These are phyloP conservation scores for Raphanus raphanistrum DNA, from an alignment of 345 rosid genomes.

Conservation along the genomic window DNA sequence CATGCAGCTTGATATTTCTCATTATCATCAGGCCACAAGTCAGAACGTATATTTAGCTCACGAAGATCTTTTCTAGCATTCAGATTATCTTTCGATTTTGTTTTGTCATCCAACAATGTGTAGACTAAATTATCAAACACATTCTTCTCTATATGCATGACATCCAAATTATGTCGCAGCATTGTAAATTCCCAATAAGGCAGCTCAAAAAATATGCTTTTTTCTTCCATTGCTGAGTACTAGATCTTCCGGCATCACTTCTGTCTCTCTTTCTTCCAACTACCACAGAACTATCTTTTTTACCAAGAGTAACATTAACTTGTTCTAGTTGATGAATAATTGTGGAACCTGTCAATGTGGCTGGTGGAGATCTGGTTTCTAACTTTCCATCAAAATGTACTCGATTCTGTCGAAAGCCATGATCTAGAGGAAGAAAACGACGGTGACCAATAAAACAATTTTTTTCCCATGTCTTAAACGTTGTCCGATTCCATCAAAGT, in stretches of 20 bases:
- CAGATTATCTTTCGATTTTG: not conserved
- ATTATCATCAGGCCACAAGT: constrained; percentile 1
- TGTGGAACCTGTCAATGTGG: not conserved
- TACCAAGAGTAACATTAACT: not conserved
- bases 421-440: not conserved
- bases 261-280: not conserved
- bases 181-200: not conserved
- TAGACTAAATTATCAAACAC: not conserved
- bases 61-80: not conserved
- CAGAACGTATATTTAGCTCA: not conserved
- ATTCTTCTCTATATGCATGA: constrained; percentile 12
- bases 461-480: not conserved
- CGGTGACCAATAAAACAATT: not conserved
- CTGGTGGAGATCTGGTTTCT: not conserved
- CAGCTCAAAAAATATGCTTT: not conserved
- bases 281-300: not conserved
- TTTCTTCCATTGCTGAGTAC: not conserved
- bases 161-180: not conserved
- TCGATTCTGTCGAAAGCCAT: not conserved
- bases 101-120: constrained; percentile 4
- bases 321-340: not conserved
- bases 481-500: not conserved
- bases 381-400: not conserved
- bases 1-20: not conserved
- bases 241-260: not conserved